phyloP scores from a whole-genome alignment of 129 eudicot species.

The Kitagawia praeruptora region DNA sequence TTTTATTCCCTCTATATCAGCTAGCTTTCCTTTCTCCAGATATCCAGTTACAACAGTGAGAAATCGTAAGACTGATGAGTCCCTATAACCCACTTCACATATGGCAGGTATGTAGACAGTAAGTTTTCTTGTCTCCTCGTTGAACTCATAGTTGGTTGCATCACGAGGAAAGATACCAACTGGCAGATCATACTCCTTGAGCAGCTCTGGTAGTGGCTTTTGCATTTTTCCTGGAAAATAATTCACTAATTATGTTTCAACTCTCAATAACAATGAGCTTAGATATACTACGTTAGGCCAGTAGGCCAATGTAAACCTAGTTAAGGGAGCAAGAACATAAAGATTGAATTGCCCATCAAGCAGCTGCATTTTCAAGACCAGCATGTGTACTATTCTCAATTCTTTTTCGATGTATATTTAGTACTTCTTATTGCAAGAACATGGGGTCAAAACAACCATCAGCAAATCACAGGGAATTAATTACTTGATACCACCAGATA shows the following conservation, averaged over 20 bases:
- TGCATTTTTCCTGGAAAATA: neutral
- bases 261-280: neutral
- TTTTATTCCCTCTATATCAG: constrained; percentile 25
- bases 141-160: neutral
- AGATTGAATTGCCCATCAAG: neutral
- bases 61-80: constrained; percentile 19
- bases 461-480: neutral
- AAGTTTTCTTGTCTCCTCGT: constrained; percentile 19
- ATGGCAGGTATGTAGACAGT: constrained; percentile 19
- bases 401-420: neutral
- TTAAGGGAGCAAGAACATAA: neutral
- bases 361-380: neutral
- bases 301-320: neutral
- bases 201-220: neutral
- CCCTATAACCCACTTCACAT: constrained; percentile 23
- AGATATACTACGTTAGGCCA: neutral
- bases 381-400: neutral
- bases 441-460: neutral
- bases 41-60: constrained; percentile 17
- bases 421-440: neutral
- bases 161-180: constrained; percentile 1
- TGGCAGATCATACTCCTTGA: constrained; percentile 2
- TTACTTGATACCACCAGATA: neutral
- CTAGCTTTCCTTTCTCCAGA: constrained; percentile 18
- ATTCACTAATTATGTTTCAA: neutral